phyloP scores from a whole-genome alignment of 2,329 filamentous ascomycete species.

The Alternaria brassicicola region DNA sequence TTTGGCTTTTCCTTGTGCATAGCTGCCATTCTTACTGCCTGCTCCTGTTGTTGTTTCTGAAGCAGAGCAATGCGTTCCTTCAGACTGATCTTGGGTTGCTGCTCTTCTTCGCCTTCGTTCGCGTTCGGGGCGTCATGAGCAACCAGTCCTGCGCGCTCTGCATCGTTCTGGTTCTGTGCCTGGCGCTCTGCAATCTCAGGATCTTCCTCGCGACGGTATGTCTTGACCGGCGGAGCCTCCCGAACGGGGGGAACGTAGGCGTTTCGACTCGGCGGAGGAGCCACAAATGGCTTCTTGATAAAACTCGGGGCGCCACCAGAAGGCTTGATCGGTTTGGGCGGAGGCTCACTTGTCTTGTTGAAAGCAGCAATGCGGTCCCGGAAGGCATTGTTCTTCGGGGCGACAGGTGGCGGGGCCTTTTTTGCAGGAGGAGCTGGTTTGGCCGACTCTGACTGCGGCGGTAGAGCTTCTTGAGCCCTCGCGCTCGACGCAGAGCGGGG shows the following conservation, averaged over 20 bases:
- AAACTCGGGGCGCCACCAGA: slow-evolving; percentile 67
- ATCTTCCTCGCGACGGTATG: slow-evolving; percentile 89
- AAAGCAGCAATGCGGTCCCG: slow-evolving; percentile 96
- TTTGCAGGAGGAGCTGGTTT: slow-evolving; percentile 50
- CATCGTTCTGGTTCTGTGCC: slow-evolving; percentile 68
- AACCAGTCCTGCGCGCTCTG: slow-evolving; percentile 70
- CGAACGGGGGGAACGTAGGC: slow-evolving; percentile 81
- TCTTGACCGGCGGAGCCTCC: slow-evolving; percentile 72
- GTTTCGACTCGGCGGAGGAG: slow-evolving; percentile 90
- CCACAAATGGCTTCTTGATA: slow-evolving; percentile 96
- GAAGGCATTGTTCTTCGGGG: slow-evolving; percentile 87
- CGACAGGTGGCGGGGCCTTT: slow-evolving; percentile 69
- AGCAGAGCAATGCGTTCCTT: slow-evolving; percentile 95
- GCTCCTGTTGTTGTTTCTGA: slow-evolving; percentile 92
- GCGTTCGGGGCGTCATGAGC: slow-evolving; percentile 48
- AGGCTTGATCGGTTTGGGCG: slow-evolving; percentile 89
- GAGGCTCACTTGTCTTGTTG: slow-evolving; percentile 85
- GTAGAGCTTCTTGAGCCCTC: slow-evolving; percentile 26
- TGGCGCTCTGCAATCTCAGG: slow-evolving; percentile 67
- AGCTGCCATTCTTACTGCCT: slow-evolving; percentile 80
- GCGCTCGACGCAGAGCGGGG: slow-evolving; percentile 33
- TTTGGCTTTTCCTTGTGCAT: slow-evolving; percentile 87
- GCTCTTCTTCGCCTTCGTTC: slow-evolving; percentile 67
- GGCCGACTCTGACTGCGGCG: slow-evolving; percentile 45
- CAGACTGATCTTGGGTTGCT: slow-evolving; percentile 87